Conservation (phyloP, 2,329 filamentous ascomycete genomes). For the Cladosporium velox region DNA sequence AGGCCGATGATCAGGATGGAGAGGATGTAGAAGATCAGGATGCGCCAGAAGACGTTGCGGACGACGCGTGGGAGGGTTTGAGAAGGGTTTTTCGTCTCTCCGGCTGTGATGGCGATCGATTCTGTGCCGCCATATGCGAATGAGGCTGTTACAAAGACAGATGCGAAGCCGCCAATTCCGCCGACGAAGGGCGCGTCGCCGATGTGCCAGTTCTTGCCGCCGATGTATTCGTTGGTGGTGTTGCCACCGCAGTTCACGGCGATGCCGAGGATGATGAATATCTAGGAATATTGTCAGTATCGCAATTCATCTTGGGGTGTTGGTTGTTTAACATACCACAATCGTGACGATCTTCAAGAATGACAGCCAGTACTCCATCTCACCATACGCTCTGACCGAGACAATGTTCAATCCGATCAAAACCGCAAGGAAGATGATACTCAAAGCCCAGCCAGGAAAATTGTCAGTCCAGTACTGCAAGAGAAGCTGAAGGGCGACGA, state of each 20-base stretch:
- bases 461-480: slow-evolving; percentile 63
- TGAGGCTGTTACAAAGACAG: slow-evolving; percentile 63
- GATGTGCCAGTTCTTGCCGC: slow-evolving; percentile 59
- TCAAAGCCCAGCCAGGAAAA: slow-evolving; percentile 65
- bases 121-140: slow-evolving; percentile 62
- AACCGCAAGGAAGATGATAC: slow-evolving; percentile 61
- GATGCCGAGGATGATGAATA: slow-evolving; percentile 65
- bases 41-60: slow-evolving; percentile 75
- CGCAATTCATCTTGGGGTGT: background rate
- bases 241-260: slow-evolving; percentile 63
- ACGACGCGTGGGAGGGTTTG: slow-evolving; percentile 64
- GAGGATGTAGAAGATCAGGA: slow-evolving; percentile 76
- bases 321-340: slow-evolving; percentile 29
- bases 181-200: slow-evolving; percentile 65
- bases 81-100: slow-evolving; percentile 64
- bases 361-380: slow-evolving; percentile 60
- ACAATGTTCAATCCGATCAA: slow-evolving; percentile 57
- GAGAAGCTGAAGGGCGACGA: slow-evolving; percentile 61
- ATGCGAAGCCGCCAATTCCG: slow-evolving; percentile 66
- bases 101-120: slow-evolving; percentile 66
- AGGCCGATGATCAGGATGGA: slow-evolving; percentile 74
- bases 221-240: slow-evolving; percentile 73
- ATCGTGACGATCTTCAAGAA: slow-evolving; percentile 58
- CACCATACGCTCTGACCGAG: slow-evolving; percentile 56
- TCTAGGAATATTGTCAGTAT: slow-evolving; percentile 23